Percentiles rank a stretch among this genome's conserved stretches.
Conservation (phyloP, 805 yeast genomes). For the Ogataea parapolymorpha region DNA sequence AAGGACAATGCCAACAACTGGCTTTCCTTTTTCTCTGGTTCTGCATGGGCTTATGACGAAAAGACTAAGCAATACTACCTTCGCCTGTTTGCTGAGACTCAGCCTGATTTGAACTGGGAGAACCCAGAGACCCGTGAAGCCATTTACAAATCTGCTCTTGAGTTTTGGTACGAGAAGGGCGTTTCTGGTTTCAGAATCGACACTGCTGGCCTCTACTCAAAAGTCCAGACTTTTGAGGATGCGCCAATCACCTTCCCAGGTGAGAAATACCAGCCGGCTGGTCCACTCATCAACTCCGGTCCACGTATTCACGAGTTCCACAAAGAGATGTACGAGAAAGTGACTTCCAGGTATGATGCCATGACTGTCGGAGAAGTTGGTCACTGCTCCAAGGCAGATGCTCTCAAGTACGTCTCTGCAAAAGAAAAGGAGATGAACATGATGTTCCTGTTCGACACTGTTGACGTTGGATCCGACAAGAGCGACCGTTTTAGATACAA, state of each 20-base stretch:
- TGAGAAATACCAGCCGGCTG: slow-evolving; percentile 37
- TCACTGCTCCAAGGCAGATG: slow-evolving; percentile 38
- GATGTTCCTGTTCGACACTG: slow-evolving; percentile 37
- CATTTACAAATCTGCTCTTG: slow-evolving; percentile 44
- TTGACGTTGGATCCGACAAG: slow-evolving; percentile 37
- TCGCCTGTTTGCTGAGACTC: slow-evolving; percentile 49
- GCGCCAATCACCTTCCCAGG: slow-evolving; percentile 46
- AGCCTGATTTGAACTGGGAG: slow-evolving; percentile 66
- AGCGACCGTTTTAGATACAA: slow-evolving; percentile 35
- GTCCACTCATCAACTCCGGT: slow-evolving; percentile 36
- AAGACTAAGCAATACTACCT: slow-evolving; percentile 52
- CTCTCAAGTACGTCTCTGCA: slow-evolving; percentile 41
- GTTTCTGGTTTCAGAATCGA: slow-evolving; percentile 60
- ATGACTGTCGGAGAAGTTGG: slow-evolving; percentile 61
- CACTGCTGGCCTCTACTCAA: slow-evolving; percentile 51
- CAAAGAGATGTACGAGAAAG: slow-evolving; percentile 39
- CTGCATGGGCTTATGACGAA: slow-evolving; percentile 58
- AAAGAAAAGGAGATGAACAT: slow-evolving; percentile 38
- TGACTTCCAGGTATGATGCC: slow-evolving; percentile 41
- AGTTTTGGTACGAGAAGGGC: slow-evolving; percentile 51
- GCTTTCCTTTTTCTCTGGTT: slow-evolving; percentile 49
- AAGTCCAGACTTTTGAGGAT: slow-evolving; percentile 34
- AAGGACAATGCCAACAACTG: slow-evolving; percentile 57
- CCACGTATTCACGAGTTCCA: slow-evolving; percentile 59
- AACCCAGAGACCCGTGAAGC: slow-evolving; percentile 38